phyloP scores from a whole-genome alignment of 306 rosid genomes.

The Quercus robur region DNA sequence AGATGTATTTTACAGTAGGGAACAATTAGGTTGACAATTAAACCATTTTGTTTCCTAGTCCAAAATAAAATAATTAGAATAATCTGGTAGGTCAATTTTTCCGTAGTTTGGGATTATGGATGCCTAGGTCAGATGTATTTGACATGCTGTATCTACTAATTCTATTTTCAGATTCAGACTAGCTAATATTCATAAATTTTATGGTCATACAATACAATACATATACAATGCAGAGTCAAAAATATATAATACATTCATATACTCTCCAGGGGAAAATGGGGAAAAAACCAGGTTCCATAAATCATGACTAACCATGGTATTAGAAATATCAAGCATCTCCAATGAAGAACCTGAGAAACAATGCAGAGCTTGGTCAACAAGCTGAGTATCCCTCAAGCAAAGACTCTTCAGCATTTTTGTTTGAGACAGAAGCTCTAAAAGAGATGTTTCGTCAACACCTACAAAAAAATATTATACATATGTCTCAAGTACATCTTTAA shows the following conservation, averaged over 20 bases:
- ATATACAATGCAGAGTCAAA: neutral
- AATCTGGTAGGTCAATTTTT: too few species aligned
- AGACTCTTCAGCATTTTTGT: conserved; percentile 60
- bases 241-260: neutral
- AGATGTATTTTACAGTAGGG: neutral
- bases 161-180: conserved; percentile 2
- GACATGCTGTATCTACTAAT: conserved; percentile 14
- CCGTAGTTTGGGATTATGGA: too few species aligned
- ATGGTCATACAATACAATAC: neutral
- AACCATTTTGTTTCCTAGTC: too few species aligned
- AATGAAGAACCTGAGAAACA: conserved; percentile 62
- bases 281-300: conserved; percentile 17
- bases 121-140: conserved; percentile 7
- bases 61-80: too few species aligned
- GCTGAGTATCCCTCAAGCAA: conserved; percentile 62
- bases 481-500: neutral
- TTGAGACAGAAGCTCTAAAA: conserved; percentile 57
- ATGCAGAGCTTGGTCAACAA: conserved; percentile 55
- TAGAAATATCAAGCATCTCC: conserved; percentile 77
- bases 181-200: neutral
- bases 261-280: neutral
- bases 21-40: too few species aligned
- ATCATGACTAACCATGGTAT: conserved; percentile 62
- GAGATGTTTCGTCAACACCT: conserved; percentile 55
- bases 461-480: neutral